Base-by-base conservation (phyloP, 1,284 basidiomycete genomes). In the Tylopilus microsporus region DNA sequence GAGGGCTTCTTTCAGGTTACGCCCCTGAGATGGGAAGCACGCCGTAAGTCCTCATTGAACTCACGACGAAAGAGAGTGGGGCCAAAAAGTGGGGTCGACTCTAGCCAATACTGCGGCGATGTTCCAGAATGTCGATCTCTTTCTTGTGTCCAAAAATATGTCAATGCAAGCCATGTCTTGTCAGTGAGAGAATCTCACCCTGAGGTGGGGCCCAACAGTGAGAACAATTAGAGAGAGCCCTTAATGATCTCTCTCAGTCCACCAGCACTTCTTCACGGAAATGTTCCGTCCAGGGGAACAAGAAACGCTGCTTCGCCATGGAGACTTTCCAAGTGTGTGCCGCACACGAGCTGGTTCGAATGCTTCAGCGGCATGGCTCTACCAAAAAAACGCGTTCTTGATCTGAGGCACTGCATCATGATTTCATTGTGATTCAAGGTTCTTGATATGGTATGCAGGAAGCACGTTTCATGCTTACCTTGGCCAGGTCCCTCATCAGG, bases 51-150 rank as follows among this genome's bases (percentile, higher is more conserved):
- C 72, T 94, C 91, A 63, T 87, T 83, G 75, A 79, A 90, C 68
- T 92, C 90, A 65, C 82, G 90, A 41, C 90, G 81, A 76, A 93
- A 76, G 93, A 92, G 19, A 93, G 89, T 63, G 84, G 7, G 9
- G 21, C 80, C 39, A 8, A 43, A 85, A 73, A 67, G 90, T 86
- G 19, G 81, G 83, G 68, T 45, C 86, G 83, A 4, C 81, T 82
- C 80, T 58, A 77, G 79, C 61, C 81, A 72, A 73, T 6, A 77
- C 74, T 57, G 58, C 45, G 52, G 92, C 36, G 36, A 0, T 87
- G 82, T 64, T 92, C 88, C 55, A 92, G 80, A 57, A 93, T 91
- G 87, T 90, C 3, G 85, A 85, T 75, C 92, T 91, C 19, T 83
- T 83, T 6, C 80, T 80, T 18, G 85, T 83, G 78, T 51, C 49